These are phyloP conservation scores for sweet orange (Citrus sinensis) DNA, from an alignment of 345 rosid species.

Conservation along the genomic window DVS_A1.0 CM039161.1:19058001-19058500, in stretches of 20 bases:
- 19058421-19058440: neutral
- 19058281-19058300: neutral
- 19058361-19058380: neutral
- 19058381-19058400: neutral
- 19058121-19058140: neutral
- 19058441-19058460: neutral
- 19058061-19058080: neutral
- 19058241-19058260: neutral
- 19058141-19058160: neutral
- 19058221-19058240: neutral
- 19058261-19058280: neutral
- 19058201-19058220: neutral
- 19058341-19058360: neutral
- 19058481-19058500: neutral
- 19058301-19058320: neutral
- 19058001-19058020: neutral
- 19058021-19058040: neutral
- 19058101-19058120: neutral
- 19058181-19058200: neutral
- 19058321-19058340: neutral
- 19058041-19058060: neutral
- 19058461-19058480: neutral
- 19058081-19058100: neutral
- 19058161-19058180: neutral
- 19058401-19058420: neutral